Base-by-base conservation (phyloP, 441 rosid species). In the Eugenia klotzschiana region DNA sequence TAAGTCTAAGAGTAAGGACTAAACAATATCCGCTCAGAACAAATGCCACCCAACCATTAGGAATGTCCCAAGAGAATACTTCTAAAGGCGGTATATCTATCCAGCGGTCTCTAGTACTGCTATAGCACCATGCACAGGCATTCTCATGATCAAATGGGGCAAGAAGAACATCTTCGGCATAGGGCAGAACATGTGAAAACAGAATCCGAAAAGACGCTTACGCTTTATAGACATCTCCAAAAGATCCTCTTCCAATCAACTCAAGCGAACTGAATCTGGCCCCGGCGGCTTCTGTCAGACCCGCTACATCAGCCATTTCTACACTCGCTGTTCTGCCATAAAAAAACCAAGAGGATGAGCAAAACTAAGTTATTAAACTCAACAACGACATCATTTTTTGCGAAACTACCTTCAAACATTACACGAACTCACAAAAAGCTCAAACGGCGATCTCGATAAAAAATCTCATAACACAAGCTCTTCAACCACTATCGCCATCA, bases 211-310 rank as follows among this genome's bases (percentile, higher is more conserved):
- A 72, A 46, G 84, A 82, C 22, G 90, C 96, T 90, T 89, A 97
- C 99, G 98, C 99, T 93, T 95, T 97, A 89, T 95, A 97, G 83
- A 97, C 99, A 74, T 97, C 99, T 4, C 99, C 99, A 54, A 97
- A 97, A 4, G 99, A 97, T 84, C 98, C 99, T 92, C 94, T 92
- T 22, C 99, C 98, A 14, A 97, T 97, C 88, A 95, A 91, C 91
- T 94, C 97, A 83, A 91, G 87, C 58, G 94, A 93, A 87, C 91
- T 93, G 90, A 97, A 97, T 89, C 98, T 93, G 83, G 91, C 81
- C 82, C 97, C 97, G 3, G 98, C 92, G 6, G 98, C 98, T 89
- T 95, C 99, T 58, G 88, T 88, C 74, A 97, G 91, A 81, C 96
- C 98, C 27, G 89, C 92, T 86, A 92, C 91, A 90, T 94, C 99